Conservation (phyloP, 768 basidiomycete genomes). For the Xanthoconium purpureum region DNA sequence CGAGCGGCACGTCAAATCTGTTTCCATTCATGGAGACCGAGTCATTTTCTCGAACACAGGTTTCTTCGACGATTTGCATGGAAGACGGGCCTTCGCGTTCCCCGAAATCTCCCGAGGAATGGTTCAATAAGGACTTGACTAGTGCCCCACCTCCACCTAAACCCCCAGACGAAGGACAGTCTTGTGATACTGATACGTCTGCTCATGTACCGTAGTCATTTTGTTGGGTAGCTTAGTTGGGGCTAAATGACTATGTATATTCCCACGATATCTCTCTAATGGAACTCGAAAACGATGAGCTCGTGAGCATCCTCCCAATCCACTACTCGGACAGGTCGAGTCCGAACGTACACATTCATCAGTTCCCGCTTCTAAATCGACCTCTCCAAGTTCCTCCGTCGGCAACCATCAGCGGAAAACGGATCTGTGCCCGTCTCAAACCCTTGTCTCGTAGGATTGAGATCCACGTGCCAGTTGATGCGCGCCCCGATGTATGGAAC, state of each 20-base stretch:
- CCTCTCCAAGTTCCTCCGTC: slow-evolving; percentile 77
- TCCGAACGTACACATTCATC: slow-evolving; percentile 72
- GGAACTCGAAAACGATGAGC: slow-evolving; percentile 47
- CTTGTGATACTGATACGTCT: slow-evolving; percentile 3
- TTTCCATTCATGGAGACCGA: slow-evolving; percentile 10
- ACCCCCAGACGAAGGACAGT: slow-evolving; percentile 3
- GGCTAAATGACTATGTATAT: not conserved
- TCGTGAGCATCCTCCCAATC: slow-evolving; percentile 68
- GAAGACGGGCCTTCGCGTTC: slow-evolving; percentile 4
- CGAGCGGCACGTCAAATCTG: slow-evolving; percentile 12
- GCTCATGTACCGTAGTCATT: not conserved
- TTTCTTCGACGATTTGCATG: slow-evolving; percentile 2
- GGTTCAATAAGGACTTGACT: slow-evolving; percentile 6
- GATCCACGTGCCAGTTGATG: slow-evolving; percentile 80
- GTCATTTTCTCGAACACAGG: slow-evolving; percentile 3
- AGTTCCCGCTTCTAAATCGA: slow-evolving; percentile 73
- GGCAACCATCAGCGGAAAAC: slow-evolving; percentile 67
- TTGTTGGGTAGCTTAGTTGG: not conserved
- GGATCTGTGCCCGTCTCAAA: slow-evolving; percentile 72
- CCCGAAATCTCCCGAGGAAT: slow-evolving; percentile 1
- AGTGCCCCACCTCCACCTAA: slow-evolving; percentile 1
- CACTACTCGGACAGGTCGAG: slow-evolving; percentile 61
- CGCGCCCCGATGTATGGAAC: slow-evolving; percentile 79
- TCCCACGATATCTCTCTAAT: slow-evolving; percentile 19
- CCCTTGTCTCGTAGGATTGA: slow-evolving; percentile 60